Evolutionary conservation across 495 filamentous ascomycete genomes (phyloP).

Genomic region (Trichoderma asperelloides): DNA sequence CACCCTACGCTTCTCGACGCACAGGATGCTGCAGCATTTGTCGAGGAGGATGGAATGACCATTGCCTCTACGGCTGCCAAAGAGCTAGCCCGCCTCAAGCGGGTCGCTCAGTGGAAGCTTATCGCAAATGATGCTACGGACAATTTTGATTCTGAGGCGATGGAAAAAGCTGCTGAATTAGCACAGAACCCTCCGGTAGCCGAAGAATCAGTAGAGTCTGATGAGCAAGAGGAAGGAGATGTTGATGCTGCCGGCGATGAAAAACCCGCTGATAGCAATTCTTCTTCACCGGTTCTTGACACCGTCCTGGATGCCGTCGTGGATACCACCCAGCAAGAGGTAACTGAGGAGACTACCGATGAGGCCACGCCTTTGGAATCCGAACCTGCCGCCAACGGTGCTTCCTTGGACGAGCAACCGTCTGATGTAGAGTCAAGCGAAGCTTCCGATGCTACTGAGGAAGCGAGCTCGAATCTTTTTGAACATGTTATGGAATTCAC

Average conservation of each 20-base stretch:
- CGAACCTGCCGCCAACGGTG: background rate
- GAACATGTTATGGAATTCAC: background rate
- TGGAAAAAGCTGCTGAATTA: slow-evolving; percentile 34
- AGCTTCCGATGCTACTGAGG: background rate
- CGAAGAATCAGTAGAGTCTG: slow-evolving; percentile 16
- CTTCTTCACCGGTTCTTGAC: slow-evolving; percentile 15
- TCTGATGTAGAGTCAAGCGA: background rate
- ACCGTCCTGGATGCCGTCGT: slow-evolving; percentile 24
- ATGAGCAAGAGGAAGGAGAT: slow-evolving; percentile 17
- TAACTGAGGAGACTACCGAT: background rate
- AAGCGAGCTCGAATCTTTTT: background rate
- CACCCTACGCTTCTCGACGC: slow-evolving; percentile 68
- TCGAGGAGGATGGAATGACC: slow-evolving; percentile 70
- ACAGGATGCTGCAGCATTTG: slow-evolving; percentile 53
- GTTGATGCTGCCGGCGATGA: slow-evolving; percentile 16
- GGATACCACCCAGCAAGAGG: slow-evolving; percentile 23
- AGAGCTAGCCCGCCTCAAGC: slow-evolving; percentile 76
- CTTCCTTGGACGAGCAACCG: background rate
- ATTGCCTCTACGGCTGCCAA: slow-evolving; percentile 72
- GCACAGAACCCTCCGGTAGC: slow-evolving; percentile 19
- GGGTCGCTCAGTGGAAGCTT: slow-evolving; percentile 80
- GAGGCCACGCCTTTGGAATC: background rate
- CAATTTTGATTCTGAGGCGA: slow-evolving; percentile 53
- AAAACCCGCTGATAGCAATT: background rate
- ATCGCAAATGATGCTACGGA: slow-evolving; percentile 63